These are phyloP conservation scores for Hypoxylon rubiginosum DNA, from an alignment of 2,329 filamentous ascomycete species.

Conservation along the genomic window DNA sequence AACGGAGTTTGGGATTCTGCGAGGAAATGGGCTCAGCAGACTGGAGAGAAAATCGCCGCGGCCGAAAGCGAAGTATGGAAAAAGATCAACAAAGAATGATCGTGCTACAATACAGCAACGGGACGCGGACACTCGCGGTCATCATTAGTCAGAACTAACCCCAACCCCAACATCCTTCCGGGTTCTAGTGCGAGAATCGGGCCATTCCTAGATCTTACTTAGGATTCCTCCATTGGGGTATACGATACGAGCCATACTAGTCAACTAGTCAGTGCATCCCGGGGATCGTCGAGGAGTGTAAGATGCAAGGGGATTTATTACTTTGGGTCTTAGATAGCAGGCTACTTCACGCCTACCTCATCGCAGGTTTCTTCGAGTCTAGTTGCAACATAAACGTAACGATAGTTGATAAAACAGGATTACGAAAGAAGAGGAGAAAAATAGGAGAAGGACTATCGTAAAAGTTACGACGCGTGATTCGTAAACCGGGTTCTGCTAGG, in stretches of 20 bases:
- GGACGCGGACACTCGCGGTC: slow-evolving; percentile 8
- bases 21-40: slow-evolving; percentile 69
- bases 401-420: slow-evolving; percentile 28
- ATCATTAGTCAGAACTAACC: slow-evolving; percentile 28
- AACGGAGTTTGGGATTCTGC: slow-evolving; percentile 68
- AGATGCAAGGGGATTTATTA: neutral
- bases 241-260: slow-evolving; percentile 9
- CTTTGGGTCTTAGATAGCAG: neutral
- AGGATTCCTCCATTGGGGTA: slow-evolving; percentile 31
- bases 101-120: slow-evolving; percentile 1
- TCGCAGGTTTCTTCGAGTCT: slow-evolving; percentile 2
- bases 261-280: neutral
- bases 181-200: slow-evolving; percentile 15
- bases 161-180: slow-evolving; percentile 23
- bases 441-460: slow-evolving; percentile 14
- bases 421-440: slow-evolving; percentile 8
- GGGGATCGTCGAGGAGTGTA: slow-evolving; percentile 10
- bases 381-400: slow-evolving; percentile 27
- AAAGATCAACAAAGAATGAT: slow-evolving; percentile 70
- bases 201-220: slow-evolving; percentile 18
- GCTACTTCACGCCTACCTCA: slow-evolving; percentile 11
- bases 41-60: slow-evolving; percentile 69
- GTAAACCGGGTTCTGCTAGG: slow-evolving; percentile 14
- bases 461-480: slow-evolving; percentile 26
- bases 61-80: slow-evolving; percentile 74